Conservation (phyloP, 352 stramenopile species). For the Phytopythium montanum region DNA sequence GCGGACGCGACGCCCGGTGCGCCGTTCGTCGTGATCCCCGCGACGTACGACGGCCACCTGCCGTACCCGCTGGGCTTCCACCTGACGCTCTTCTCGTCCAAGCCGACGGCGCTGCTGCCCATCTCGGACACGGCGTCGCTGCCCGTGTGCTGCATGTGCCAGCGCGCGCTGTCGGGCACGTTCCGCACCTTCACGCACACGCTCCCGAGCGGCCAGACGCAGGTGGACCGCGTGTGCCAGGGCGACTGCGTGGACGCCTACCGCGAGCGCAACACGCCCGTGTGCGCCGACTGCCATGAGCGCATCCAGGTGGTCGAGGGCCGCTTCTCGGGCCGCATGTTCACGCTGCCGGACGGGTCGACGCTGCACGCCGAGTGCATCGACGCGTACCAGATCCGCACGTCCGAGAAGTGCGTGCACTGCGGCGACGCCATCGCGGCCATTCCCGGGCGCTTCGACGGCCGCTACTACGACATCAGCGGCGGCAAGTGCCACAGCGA, state of each 20-base stretch:
- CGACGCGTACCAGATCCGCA: conserved; percentile 81
- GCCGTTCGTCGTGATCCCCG: conserved; percentile 62
- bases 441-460: conserved; percentile 72
- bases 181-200: conserved; percentile 67
- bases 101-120: conserved; percentile 53
- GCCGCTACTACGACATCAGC: conserved; percentile 76
- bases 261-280: conserved; percentile 66
- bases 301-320: conserved; percentile 74
- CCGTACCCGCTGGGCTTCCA: conserved; percentile 45
- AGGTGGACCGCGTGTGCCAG: conserved; percentile 78
- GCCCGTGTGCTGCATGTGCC: conserved; percentile 64
- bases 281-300: conserved; percentile 71
- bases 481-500: conserved; percentile 77
- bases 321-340: conserved; percentile 77
- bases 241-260: conserved; percentile 67
- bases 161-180: conserved; percentile 51
- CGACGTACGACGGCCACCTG: conserved; percentile 61
- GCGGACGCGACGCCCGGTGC: conserved; percentile 26
- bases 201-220: conserved; percentile 36
- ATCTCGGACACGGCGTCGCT: conserved; percentile 59
- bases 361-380: conserved; percentile 83
- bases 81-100: conserved; percentile 58
- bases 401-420: conserved; percentile 76
- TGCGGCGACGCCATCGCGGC: conserved; percentile 75
- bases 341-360: conserved; percentile 69